A percentile compares a stretch with the other conserved stretches of the same genome.
phyloP scores from a whole-genome alignment of 2,329 filamentous ascomycete genomes.

The Aureobasidium zeae region DNA sequence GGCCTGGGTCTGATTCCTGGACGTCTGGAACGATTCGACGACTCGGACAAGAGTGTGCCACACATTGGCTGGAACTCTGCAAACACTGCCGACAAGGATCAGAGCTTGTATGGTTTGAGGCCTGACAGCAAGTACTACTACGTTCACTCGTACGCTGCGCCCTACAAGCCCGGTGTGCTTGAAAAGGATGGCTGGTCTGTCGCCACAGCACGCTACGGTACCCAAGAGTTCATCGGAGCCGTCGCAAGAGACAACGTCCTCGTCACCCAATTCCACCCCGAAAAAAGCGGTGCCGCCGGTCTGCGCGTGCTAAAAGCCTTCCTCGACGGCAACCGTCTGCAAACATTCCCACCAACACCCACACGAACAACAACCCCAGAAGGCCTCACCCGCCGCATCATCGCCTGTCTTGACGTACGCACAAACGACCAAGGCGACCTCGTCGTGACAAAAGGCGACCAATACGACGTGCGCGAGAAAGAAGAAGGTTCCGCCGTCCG shows the following conservation, averaged over 20 bases:
- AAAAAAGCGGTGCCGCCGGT: conserved; percentile 89
- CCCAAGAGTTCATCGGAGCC: conserved; percentile 84
- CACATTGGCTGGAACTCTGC: conserved; percentile 99
- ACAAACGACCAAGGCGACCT: conserved; percentile 90
- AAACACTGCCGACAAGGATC: conserved; percentile 43
- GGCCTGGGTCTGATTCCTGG: conserved; percentile 70
- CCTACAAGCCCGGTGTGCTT: conserved; percentile 62
- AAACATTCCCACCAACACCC: conserved; percentile 40
- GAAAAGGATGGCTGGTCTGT: conserved; percentile 81
- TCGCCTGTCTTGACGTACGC: conserved; percentile 91
- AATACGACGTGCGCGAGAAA: conserved; percentile 97
- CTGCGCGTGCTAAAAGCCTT: conserved; percentile 78
- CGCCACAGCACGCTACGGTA: conserved; percentile 80
- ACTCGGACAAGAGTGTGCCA: conserved; percentile 76
- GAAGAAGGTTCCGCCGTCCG: conserved; percentile 57
- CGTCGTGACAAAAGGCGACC: conserved; percentile 96
- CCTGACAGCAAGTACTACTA: conserved; percentile 95
- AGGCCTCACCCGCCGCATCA: conserved; percentile 83
- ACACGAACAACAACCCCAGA: conserved; percentile 36
- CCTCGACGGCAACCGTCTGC: conserved; percentile 58
- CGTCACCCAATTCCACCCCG: conserved; percentile 93
- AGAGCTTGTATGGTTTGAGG: conserved; percentile 66
- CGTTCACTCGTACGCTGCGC: conserved; percentile 85
- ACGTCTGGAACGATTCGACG: conserved; percentile 65
- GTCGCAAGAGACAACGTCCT: conserved; percentile 78